phyloP scores from a whole-genome alignment of 2,329 filamentous ascomycete species.

The Cryphonectria parasitica region DNA sequence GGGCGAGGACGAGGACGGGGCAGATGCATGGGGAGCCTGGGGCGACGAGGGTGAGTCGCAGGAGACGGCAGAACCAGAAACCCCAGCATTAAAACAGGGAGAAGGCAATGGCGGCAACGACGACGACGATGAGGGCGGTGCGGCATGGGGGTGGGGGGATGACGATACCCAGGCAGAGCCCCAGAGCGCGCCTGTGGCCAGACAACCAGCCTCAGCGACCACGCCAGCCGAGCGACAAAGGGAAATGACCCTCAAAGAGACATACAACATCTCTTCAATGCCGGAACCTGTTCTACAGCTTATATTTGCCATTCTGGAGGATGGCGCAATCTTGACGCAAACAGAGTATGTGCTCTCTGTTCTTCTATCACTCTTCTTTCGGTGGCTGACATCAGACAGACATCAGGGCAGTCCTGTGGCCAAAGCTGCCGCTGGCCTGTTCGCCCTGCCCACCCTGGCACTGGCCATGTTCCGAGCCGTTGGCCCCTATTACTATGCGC shows the following conservation, averaged over 20 bases:
- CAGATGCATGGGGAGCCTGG: conserved; percentile 42
- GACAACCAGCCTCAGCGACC: conserved; percentile 28
- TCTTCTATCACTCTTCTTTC: neutral
- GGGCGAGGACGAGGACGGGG: conserved; percentile 41
- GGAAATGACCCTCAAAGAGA: conserved; percentile 81
- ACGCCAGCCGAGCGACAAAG: conserved; percentile 44
- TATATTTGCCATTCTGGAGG: conserved; percentile 62
- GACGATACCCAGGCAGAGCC: conserved; percentile 55
- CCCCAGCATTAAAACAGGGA: conserved; percentile 28
- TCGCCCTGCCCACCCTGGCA: conserved; percentile 71
- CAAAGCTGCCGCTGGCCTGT: conserved; percentile 70
- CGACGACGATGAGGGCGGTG: conserved; percentile 53
- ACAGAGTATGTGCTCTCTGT: conserved; percentile 43
- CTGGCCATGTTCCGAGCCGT: conserved; percentile 81
- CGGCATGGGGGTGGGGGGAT: conserved; percentile 86
- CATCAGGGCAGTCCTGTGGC: conserved; percentile 62
- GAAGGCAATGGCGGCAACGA: conserved; percentile 42
- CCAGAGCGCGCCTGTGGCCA: conserved; percentile 30
- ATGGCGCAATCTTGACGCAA: conserved; percentile 62
- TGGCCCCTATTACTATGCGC: conserved; percentile 73
- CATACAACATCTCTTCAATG: conserved; percentile 85
- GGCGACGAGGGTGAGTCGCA: conserved; percentile 38
- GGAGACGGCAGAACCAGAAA: conserved; percentile 33
- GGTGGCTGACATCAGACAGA: conserved; percentile 32
- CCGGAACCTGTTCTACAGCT: conserved; percentile 76